Conservation (phyloP, 805 yeast species). For the Teunomyces panamensis region DNA sequence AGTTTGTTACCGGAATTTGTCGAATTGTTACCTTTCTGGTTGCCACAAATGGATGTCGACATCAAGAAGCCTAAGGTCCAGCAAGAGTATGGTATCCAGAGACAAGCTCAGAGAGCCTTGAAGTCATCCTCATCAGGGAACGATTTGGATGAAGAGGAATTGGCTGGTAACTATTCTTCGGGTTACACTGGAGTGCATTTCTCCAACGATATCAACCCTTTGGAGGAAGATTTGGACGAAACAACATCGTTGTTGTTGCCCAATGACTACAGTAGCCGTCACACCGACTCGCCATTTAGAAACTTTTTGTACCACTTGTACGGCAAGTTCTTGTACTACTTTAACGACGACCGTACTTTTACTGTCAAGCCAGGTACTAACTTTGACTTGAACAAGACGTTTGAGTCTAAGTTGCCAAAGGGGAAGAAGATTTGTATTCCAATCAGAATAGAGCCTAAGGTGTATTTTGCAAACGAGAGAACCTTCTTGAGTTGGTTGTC, state of each 20-base stretch:
- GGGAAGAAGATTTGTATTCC: conserved; percentile 92
- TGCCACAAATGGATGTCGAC: conserved; percentile 94
- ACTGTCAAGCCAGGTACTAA: conserved; percentile 44
- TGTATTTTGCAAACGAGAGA: conserved; percentile 97
- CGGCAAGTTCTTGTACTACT: conserved; percentile 37
- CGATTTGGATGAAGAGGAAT: conserved; percentile 68
- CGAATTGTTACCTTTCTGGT: conserved; percentile 91
- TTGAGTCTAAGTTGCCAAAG: conserved; percentile 68
- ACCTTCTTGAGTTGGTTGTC: conserved; percentile 93
- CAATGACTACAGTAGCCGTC: conserved; percentile 25
- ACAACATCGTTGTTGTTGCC: conserved; percentile 42
- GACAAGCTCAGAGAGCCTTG: conserved; percentile 22
- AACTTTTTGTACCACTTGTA: conserved; percentile 30
- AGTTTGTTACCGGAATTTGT: conserved; percentile 83
- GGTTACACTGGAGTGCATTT: conserved; percentile 38
- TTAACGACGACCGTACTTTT: conserved; percentile 45
- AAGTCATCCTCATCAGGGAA: conserved; percentile 49
- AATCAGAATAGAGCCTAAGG: conserved; percentile 96
- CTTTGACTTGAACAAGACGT: conserved; percentile 41
- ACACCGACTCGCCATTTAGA: conserved; percentile 29
- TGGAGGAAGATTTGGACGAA: conserved; percentile 51
- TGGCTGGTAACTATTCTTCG: conserved; percentile 38
- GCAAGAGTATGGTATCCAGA: conserved; percentile 61
- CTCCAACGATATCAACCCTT: conserved; percentile 44
- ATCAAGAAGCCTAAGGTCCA: conserved; percentile 79